A percentile compares a stretch with the other conserved stretches of the same genome.
These are phyloP conservation scores for Sporothrix curviconia DNA, from an alignment of 2,329 filamentous ascomycete genomes.

Conservation along the genomic window DNA sequence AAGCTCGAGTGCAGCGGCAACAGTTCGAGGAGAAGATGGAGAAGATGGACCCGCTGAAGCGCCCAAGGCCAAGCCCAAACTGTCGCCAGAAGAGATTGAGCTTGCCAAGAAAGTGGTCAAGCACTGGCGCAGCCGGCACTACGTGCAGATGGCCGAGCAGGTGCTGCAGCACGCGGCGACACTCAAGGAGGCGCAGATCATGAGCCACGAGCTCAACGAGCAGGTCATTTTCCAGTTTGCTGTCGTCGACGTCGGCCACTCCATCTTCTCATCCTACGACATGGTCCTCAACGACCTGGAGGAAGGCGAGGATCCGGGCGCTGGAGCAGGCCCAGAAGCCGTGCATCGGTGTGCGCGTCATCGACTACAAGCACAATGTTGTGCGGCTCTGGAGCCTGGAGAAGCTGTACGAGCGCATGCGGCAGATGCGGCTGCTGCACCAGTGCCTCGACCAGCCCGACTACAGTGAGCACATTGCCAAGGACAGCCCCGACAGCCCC, in stretches of 20 bases:
- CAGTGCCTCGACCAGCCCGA: slow-evolving; percentile 95
- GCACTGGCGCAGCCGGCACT: slow-evolving; percentile 78
- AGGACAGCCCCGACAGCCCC: slow-evolving; percentile 61
- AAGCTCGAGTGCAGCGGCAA: slow-evolving; percentile 78
- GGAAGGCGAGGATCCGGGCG: slow-evolving; percentile 74
- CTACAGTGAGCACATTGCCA: slow-evolving; percentile 82
- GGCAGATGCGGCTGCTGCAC: slow-evolving; percentile 92
- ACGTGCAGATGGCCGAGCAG: slow-evolving; percentile 88
- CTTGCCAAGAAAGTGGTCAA: slow-evolving; percentile 60
- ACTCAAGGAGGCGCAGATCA: slow-evolving; percentile 92
- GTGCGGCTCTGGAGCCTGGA: slow-evolving; percentile 92
- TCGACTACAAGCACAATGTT: slow-evolving; percentile 81
- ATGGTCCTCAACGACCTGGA: slow-evolving; percentile 87
- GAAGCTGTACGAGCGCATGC: slow-evolving; percentile 80
- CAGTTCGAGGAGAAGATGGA: slow-evolving; percentile 80
- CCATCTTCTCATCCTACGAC: slow-evolving; percentile 89
- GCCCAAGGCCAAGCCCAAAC: slow-evolving; percentile 54
- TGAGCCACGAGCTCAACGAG: slow-evolving; percentile 95
- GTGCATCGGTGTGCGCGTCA: slow-evolving; percentile 81
- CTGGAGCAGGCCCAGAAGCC: slow-evolving; percentile 80
- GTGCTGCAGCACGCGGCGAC: slow-evolving; percentile 81
- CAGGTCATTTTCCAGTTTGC: slow-evolving; percentile 91
- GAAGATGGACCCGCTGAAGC: slow-evolving; percentile 60
- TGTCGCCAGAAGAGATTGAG: slow-evolving; percentile 66
- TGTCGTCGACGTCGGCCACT: slow-evolving; percentile 81